These are phyloP conservation scores for Moesziomyces parantarcticus DNA, from an alignment of 1,284 basidiomycete species.

Conservation along the genomic window DNA sequence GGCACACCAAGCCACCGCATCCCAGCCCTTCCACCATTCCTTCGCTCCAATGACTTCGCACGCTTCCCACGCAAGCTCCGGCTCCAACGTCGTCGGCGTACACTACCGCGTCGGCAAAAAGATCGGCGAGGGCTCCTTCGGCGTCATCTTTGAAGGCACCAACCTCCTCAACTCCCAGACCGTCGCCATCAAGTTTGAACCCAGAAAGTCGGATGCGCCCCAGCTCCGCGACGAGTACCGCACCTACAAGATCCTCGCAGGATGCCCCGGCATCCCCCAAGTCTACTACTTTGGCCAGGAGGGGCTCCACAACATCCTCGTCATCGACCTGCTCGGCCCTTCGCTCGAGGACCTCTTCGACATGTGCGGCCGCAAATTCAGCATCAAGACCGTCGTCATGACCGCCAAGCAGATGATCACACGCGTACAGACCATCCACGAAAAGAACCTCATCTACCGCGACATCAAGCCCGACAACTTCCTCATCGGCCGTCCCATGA, in stretches of 20 bases:
- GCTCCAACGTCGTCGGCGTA: conserved; percentile 70
- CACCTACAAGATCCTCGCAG: conserved; percentile 92
- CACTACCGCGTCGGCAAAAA: conserved; percentile 87
- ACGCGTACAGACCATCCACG: conserved; percentile 91
- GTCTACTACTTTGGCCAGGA: conserved; percentile 98
- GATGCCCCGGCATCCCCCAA: conserved; percentile 93
- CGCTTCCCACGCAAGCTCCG: conserved; percentile 57
- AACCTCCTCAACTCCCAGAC: conserved; percentile 95
- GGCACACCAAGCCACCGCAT: conserved; percentile 21
- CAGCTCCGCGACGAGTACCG: conserved; percentile 96
- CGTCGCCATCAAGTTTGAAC: conserved; percentile 98
- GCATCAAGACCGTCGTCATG: conserved; percentile 95
- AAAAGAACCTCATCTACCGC: conserved; percentile 95
- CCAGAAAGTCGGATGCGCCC: conserved; percentile 93
- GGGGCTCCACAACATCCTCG: conserved; percentile 95
- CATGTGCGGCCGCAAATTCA: conserved; percentile 94
- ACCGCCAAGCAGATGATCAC: conserved; percentile 88
- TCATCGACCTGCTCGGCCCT: conserved; percentile 93
- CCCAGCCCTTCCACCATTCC: conserved; percentile 44
- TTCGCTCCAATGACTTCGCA: conserved; percentile 61
- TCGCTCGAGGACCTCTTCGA: conserved; percentile 94
- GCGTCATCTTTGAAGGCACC: conserved; percentile 96
- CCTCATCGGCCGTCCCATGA: conserved; percentile 87
- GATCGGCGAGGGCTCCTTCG: conserved; percentile 77
- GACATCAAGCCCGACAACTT: conserved; percentile 99